Evolutionary conservation across 495 filamentous ascomycete species (phyloP).

Genomic region (Penicillium paxilli): DNA sequence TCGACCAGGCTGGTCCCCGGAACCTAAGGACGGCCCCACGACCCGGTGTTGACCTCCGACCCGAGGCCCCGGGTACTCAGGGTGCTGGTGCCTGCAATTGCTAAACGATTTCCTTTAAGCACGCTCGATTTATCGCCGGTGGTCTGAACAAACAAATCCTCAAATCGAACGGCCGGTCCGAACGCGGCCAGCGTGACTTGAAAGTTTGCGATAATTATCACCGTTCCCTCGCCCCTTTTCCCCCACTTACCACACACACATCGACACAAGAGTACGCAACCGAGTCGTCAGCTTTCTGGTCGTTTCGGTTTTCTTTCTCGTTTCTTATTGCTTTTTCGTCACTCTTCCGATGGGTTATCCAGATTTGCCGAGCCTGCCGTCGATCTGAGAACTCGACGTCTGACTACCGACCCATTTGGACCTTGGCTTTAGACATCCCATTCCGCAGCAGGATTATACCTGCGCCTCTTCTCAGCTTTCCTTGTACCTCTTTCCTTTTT

Average conservation of each 20-base stretch:
- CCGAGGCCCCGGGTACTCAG: constrained; percentile 75
- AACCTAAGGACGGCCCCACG: constrained; percentile 73
- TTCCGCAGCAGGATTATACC: constrained; percentile 33
- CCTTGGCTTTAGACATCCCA: constrained; percentile 38
- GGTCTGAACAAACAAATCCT: not conserved
- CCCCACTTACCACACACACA: not conserved
- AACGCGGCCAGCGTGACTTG: constrained; percentile 6
- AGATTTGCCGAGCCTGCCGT: constrained; percentile 6
- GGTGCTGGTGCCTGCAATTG: constrained; percentile 74
- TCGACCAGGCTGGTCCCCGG: constrained; percentile 89
- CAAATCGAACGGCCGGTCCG: not conserved
- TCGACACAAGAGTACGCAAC: constrained; percentile 11
- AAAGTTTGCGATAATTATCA: not conserved
- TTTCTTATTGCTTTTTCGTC: constrained; percentile 22
- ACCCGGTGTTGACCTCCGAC: constrained; percentile 77
- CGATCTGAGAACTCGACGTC: constrained; percentile 11
- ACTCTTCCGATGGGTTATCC: constrained; percentile 9
- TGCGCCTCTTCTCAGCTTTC: constrained; percentile 19
- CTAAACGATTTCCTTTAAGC: constrained; percentile 38
- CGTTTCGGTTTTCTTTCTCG: constrained; percentile 20
- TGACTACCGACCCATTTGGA: constrained; percentile 27
- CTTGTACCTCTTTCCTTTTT: constrained; percentile 29
- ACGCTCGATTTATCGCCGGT: not conserved
- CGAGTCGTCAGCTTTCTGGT: constrained; percentile 13
- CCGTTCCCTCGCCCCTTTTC: not conserved